Evolutionary conservation across 176 grass and related monocot species (phyloP).

Genomic region (Bonia amplexicaulis): DNA sequence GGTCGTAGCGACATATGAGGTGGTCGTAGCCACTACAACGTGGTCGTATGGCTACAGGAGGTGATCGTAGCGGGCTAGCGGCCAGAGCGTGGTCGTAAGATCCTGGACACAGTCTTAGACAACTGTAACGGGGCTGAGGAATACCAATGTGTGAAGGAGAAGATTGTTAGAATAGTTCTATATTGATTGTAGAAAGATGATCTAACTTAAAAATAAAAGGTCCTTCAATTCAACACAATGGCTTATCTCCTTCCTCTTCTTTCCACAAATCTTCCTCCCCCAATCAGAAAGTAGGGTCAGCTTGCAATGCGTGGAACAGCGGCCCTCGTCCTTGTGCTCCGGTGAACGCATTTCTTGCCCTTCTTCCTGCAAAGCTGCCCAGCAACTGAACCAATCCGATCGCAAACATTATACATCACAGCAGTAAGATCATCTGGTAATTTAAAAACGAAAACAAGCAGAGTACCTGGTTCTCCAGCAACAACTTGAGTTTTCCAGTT

Average conservation of each 20-base stretch:
- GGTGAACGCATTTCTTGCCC: neutral
- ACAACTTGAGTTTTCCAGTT: neutral
- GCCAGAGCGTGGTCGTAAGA: no score
- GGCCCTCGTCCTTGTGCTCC: neutral
- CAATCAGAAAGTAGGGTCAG: neutral
- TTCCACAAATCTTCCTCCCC: neutral
- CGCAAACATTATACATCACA: neutral
- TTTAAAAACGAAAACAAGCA: neutral
- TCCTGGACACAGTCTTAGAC: no score
- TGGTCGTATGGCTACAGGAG: no score
- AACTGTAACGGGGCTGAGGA: no score
- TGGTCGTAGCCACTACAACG: no score
- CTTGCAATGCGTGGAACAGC: neutral
- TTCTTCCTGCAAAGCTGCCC: neutral
- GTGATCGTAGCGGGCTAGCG: no score
- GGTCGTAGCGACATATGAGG: no score
- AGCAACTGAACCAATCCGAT: neutral
- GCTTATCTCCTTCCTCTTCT: neutral
- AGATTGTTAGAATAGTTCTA: no score
- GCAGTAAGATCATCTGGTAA: neutral
- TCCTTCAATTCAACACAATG: no score
- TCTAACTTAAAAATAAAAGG: no score
- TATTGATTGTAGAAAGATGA: no score
- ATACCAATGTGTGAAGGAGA: no score
- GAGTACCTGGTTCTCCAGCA: neutral